These are phyloP conservation scores for Nannizzia gypsea DNA, from an alignment of 2,329 filamentous ascomycete genomes.

Conservation along the genomic window DNA sequence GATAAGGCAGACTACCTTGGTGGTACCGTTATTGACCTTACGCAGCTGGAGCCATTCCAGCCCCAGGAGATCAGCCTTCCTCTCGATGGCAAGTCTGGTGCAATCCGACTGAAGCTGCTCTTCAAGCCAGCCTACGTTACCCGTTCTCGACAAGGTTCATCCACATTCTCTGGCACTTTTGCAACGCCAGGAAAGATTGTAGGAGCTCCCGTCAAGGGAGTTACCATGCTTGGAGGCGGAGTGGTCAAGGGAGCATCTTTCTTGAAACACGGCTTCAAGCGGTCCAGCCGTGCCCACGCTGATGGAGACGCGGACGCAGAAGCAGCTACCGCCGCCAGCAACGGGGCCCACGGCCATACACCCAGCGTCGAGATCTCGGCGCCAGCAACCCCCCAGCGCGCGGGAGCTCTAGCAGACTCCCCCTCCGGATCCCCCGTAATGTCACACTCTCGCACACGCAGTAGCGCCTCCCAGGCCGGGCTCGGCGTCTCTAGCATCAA, in stretches of 20 bases:
- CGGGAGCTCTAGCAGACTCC: conserved; percentile 23
- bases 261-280: conserved; percentile 68
- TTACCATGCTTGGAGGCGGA: conserved; percentile 66
- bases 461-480: conserved; percentile 41
- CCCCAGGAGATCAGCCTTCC: conserved; percentile 61
- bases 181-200: conserved; percentile 78
- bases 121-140: conserved; percentile 91
- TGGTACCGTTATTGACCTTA: conserved; percentile 60
- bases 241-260: conserved; percentile 87
- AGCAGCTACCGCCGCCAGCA: background rate
- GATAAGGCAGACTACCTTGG: conserved; percentile 91
- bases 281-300: conserved; percentile 44
- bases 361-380: conserved; percentile 15
- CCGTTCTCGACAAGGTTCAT: conserved; percentile 74
- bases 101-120: conserved; percentile 67
- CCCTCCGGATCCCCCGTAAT: conserved; percentile 17
- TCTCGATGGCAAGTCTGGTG: conserved; percentile 82
- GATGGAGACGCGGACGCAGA: conserved; percentile 15
- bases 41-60: conserved; percentile 72
- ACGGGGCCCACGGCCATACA: conserved; percentile 4
- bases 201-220: conserved; percentile 88
- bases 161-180: conserved; percentile 87
- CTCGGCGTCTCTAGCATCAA: conserved; percentile 36
- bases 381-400: conserved; percentile 29
- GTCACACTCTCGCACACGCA: conserved; percentile 38